Evolutionary conservation across 768 basidiomycete species (phyloP).

Genomic region (Cystobasidiopsis lactophilus): DNA sequence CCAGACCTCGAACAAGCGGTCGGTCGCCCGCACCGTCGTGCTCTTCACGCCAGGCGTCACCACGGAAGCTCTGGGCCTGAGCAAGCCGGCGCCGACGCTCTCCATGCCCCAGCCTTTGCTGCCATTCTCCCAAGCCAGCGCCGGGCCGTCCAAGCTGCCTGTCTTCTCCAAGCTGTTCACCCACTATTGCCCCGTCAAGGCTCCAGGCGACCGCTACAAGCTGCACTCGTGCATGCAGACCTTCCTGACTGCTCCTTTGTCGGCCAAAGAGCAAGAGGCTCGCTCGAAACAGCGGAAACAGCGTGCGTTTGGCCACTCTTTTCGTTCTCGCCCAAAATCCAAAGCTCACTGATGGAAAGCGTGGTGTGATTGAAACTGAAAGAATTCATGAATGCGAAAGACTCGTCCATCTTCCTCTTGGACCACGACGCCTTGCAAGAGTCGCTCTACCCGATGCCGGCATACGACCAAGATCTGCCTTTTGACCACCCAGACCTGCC

Average conservation of each 20-base stretch:
- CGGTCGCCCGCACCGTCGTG: slow-evolving; percentile 54
- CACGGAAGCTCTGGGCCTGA: slow-evolving; percentile 38
- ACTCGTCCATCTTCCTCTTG: slow-evolving; percentile 50
- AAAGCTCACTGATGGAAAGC: slow-evolving; percentile 28
- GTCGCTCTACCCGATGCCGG: slow-evolving; percentile 76
- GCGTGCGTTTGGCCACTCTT: slow-evolving; percentile 23
- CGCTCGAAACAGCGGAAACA: slow-evolving; percentile 28
- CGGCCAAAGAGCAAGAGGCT: slow-evolving; percentile 53
- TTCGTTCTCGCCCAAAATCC: slow-evolving; percentile 4
- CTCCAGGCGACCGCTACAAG: slow-evolving; percentile 63
- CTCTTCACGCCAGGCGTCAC: slow-evolving; percentile 74
- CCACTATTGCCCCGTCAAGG: slow-evolving; percentile 77
- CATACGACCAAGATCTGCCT: slow-evolving; percentile 40
- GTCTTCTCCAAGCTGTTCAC: slow-evolving; percentile 48
- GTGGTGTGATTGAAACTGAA: slow-evolving; percentile 27
- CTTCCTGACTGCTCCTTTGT: slow-evolving; percentile 63
- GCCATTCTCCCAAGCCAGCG: neutral
- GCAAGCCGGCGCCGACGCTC: slow-evolving; percentile 34
- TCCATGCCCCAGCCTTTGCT: slow-evolving; percentile 36
- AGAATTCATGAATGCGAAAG: slow-evolving; percentile 22
- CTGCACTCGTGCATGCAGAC: slow-evolving; percentile 68
- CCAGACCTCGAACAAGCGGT: slow-evolving; percentile 52
- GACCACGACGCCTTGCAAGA: slow-evolving; percentile 72
- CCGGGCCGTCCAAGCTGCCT: slow-evolving; percentile 30
- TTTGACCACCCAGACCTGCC: slow-evolving; percentile 18